A percentile compares a stretch with the other conserved stretches of the same genome.
Conservation (phyloP, 225 moss, liverwort and hornwort species). For the Marchantia paleacea region DNA sequence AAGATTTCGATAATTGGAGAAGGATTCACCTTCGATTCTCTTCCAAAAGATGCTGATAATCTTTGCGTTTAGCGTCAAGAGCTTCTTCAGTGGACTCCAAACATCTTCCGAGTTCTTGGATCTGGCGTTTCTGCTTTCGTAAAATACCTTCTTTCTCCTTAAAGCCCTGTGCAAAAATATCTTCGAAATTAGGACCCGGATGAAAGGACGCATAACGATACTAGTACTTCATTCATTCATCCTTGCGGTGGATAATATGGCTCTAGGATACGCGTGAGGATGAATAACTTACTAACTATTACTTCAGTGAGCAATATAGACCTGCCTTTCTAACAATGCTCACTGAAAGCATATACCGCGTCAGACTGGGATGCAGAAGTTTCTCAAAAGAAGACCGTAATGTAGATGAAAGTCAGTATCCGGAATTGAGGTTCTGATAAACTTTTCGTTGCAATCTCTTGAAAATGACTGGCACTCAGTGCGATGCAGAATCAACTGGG, state of each 20-base stretch:
- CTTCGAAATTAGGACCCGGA: neutral
- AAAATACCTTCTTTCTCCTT: conserved; percentile 53
- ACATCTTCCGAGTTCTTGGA: conserved; percentile 53
- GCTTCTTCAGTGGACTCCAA: conserved; percentile 55
- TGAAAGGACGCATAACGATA: neutral
- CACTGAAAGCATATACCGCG: too few relatives aligned
- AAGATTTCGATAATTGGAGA: neutral
- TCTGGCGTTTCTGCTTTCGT: conserved; percentile 57
- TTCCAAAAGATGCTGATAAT: conserved; percentile 46
- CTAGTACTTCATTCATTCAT: neutral
- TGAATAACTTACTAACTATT: too few relatives aligned
- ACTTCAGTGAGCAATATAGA: too few relatives aligned
- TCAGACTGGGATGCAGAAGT: too few relatives aligned
- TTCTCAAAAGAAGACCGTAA: too few relatives aligned
- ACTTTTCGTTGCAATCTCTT: too few relatives aligned
- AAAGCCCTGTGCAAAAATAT: conserved; percentile 35
- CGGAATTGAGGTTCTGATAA: too few relatives aligned
- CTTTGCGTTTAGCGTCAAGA: conserved; percentile 42
- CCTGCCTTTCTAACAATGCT: too few relatives aligned
- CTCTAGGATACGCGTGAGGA: too few relatives aligned
- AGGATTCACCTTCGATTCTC: conserved; percentile 49
- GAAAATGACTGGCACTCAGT: too few relatives aligned
- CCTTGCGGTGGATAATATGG: neutral
- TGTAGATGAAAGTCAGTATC: too few relatives aligned
- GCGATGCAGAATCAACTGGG: too few relatives aligned